Evolutionary conservation across 1,284 basidiomycete genomes (phyloP).

Genomic region (Meira nashicola): DNA sequence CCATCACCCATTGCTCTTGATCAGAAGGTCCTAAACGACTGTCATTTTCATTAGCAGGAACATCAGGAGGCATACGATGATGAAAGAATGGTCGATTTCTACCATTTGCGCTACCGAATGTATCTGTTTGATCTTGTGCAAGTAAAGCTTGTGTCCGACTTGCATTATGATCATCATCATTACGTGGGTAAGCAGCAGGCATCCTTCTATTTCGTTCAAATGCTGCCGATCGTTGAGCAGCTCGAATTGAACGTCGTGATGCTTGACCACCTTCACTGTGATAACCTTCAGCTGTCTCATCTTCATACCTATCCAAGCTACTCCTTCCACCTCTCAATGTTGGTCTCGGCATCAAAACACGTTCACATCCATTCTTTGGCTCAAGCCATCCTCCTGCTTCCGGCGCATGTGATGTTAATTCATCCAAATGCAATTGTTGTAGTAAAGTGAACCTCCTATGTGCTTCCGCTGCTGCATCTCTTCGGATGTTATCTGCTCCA

Average conservation of each 20-base stretch:
- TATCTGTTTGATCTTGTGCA: not conserved
- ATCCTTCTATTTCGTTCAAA: slow-evolving; percentile 5
- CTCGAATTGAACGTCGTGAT: not conserved
- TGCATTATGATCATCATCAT: not conserved
- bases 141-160: slow-evolving; percentile 5
- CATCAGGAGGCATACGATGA: slow-evolving; percentile 17
- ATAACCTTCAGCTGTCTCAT: not conserved
- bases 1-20: not conserved
- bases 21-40: not conserved
- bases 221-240: not conserved
- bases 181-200: not conserved
- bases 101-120: not conserved
- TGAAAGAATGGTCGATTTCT: slow-evolving; percentile 12
- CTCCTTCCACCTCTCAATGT: not conserved
- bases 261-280: not conserved
- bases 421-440: slow-evolving; percentile 18
- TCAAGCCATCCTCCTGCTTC: slow-evolving; percentile 11
- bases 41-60: slow-evolving; percentile 3
- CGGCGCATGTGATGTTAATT: slow-evolving; percentile 9
- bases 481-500: not conserved
- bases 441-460: slow-evolving; percentile 9
- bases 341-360: slow-evolving; percentile 15
- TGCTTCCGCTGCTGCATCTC: slow-evolving; percentile 6
- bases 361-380: slow-evolving; percentile 13
- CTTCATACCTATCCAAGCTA: not conserved